These are phyloP conservation scores for Lichtheimia hyalospora DNA, from an alignment of 371 early-diverging fungal species.

Conservation along the genomic window DNA sequence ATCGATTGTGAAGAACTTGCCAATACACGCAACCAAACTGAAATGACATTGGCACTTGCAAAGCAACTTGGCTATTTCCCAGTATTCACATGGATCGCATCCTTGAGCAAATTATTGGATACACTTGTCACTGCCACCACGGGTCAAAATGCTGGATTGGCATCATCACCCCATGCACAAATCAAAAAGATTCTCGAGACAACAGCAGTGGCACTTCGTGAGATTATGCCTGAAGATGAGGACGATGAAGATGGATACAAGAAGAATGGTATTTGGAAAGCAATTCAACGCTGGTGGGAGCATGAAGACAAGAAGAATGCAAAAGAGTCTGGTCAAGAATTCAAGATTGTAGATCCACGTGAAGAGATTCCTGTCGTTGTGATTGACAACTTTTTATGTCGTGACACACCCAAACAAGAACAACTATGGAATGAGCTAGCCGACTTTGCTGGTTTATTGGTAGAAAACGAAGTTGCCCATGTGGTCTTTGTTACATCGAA, in stretches of 20 bases:
- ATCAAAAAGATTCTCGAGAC: slow-evolving; percentile 62
- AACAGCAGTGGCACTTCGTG: slow-evolving; percentile 56
- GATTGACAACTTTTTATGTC: slow-evolving; percentile 82
- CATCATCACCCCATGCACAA: slow-evolving; percentile 61
- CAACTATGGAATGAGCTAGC: slow-evolving; percentile 72
- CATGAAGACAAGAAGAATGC: neutral
- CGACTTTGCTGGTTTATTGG: slow-evolving; percentile 75
- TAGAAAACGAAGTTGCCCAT: slow-evolving; percentile 83
- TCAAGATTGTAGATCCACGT: slow-evolving; percentile 9
- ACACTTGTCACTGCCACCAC: slow-evolving; percentile 81
- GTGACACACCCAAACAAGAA: slow-evolving; percentile 60
- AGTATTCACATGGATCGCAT: slow-evolving; percentile 76
- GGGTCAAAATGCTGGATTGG: slow-evolving; percentile 80
- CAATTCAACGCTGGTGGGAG: slow-evolving; percentile 9
- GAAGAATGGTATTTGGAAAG: slow-evolving; percentile 3
- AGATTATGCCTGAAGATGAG: slow-evolving; percentile 26
- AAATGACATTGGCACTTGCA: slow-evolving; percentile 66
- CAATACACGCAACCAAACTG: slow-evolving; percentile 70
- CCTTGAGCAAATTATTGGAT: slow-evolving; percentile 72
- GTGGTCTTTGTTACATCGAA: slow-evolving; percentile 88
- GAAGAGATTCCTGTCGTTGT: slow-evolving; percentile 82
- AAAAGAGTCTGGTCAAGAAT: slow-evolving; percentile 1
- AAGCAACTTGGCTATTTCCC: slow-evolving; percentile 82
- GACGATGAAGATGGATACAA: slow-evolving; percentile 13
- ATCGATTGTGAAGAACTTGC: slow-evolving; percentile 82